phyloP scores from a whole-genome alignment of 2,329 filamentous ascomycete species.

The Metarhizium robertsii region DNA sequence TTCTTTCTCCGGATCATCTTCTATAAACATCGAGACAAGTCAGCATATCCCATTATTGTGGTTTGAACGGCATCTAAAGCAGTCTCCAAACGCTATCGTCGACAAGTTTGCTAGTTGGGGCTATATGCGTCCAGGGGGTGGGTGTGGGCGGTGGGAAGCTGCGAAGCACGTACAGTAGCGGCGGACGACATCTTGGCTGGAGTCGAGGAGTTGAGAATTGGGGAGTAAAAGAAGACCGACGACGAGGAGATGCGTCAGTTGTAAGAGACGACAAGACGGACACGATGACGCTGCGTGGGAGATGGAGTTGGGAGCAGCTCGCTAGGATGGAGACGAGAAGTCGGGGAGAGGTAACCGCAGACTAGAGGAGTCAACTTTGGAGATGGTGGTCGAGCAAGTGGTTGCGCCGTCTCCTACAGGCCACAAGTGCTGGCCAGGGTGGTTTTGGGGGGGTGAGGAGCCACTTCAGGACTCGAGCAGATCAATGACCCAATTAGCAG shows the following conservation, averaged over 20 bases:
- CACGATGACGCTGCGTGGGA: constrained; percentile 4
- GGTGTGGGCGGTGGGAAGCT: background rate
- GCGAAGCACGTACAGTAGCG: constrained; percentile 9
- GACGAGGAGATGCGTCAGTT: constrained; percentile 9
- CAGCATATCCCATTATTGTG: constrained; percentile 11
- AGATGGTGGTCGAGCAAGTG: constrained; percentile 3
- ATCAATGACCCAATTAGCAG: background rate
- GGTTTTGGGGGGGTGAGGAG: background rate
- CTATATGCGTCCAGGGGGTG: constrained; percentile 1
- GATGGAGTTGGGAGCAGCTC: constrained; percentile 5
- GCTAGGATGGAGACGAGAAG: constrained; percentile 8
- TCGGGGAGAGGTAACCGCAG: background rate
- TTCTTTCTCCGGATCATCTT: constrained; percentile 99
- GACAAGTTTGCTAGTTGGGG: background rate
- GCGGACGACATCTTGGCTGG: constrained; percentile 17
- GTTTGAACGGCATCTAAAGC: constrained; percentile 1
- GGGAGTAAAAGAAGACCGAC: constrained; percentile 6
- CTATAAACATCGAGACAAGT: constrained; percentile 30
- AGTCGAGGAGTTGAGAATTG: constrained; percentile 5
- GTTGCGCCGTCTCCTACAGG: background rate
- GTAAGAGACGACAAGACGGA: constrained; percentile 5
- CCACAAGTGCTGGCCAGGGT: too few relatives aligned
- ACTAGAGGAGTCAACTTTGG: constrained; percentile 2
- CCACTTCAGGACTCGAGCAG: background rate
- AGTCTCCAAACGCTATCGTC: constrained; percentile 5